These are phyloP conservation scores for Pythium brachiatum DNA, from an alignment of 352 stramenopile species.

Conservation along the genomic window DNA sequence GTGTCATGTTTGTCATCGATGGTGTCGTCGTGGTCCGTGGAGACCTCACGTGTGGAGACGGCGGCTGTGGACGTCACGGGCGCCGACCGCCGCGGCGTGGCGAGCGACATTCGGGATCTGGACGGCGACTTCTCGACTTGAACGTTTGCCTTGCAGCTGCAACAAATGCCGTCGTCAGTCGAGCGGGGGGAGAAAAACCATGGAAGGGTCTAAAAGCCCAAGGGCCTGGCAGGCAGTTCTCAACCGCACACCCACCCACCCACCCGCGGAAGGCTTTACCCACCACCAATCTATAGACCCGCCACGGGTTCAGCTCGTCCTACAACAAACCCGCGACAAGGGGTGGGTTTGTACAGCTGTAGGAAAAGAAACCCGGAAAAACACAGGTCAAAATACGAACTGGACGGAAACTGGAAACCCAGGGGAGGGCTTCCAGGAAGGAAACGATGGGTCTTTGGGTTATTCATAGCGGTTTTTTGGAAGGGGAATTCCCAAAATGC, in stretches of 20 bases:
- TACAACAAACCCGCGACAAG: too few species aligned
- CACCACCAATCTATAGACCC: conserved; percentile 5
- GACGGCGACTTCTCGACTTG: conserved; percentile 4
- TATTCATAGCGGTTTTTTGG: conserved; percentile 4
- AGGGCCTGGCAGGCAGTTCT: conserved; percentile 1
- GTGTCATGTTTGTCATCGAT: neutral
- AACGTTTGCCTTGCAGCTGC: conserved; percentile 8
- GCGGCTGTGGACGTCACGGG: neutral
- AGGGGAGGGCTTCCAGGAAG: neutral
- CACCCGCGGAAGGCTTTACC: neutral
- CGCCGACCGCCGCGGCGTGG: conserved; percentile 5
- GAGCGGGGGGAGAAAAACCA: conserved; percentile 11
- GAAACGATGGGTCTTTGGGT: neutral
- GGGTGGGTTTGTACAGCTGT: conserved; percentile 2
- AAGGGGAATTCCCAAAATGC: too few species aligned
- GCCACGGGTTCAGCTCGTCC: neutral
- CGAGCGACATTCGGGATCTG: conserved; percentile 12
- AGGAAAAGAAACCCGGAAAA: neutral
- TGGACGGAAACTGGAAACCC: conserved; percentile 4
- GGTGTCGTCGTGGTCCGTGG: neutral
- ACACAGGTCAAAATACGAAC: neutral
- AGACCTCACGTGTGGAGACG: neutral
- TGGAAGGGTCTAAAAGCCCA: neutral
- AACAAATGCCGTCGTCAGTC: conserved; percentile 16
- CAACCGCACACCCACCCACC: conserved; percentile 7